These are phyloP conservation scores for Eutrema japonicum DNA, from an alignment of 345 rosid species.

Conservation along the genomic window DNA sequence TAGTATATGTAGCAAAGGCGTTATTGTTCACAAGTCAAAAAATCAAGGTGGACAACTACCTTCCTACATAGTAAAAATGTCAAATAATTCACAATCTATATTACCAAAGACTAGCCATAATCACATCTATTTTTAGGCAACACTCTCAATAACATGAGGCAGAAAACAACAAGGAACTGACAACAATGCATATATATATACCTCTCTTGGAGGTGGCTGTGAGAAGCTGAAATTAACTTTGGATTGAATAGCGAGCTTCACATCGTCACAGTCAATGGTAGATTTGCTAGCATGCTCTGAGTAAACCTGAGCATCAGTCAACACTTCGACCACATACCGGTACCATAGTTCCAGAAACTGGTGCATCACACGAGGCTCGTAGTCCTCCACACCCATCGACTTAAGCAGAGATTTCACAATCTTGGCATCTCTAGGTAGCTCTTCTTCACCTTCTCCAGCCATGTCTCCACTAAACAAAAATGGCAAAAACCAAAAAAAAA, in stretches of 20 bases:
- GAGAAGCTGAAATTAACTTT: conserved; percentile 92
- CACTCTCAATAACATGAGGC: neutral
- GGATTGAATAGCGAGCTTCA: conserved; percentile 88
- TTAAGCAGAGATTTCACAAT: conserved; percentile 77
- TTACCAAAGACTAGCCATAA: neutral
- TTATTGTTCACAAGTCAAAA: neutral
- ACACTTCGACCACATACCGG: conserved; percentile 78
- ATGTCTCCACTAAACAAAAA: conserved; percentile 35
- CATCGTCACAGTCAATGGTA: conserved; percentile 80
- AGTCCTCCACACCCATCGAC: conserved; percentile 92
- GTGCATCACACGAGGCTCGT: conserved; percentile 86
- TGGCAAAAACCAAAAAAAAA: neutral
- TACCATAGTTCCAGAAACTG: conserved; percentile 95
- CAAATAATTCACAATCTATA: neutral
- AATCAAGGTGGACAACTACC: neutral
- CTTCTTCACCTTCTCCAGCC: conserved; percentile 64
- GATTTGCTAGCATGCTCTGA: conserved; percentile 87
- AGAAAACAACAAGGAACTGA: neutral
- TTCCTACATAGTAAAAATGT: neutral
- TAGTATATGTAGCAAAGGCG: neutral
- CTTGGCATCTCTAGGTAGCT: conserved; percentile 87
- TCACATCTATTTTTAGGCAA: neutral
- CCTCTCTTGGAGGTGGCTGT: conserved; percentile 97
- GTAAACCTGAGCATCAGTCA: conserved; percentile 87
- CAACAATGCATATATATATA: conserved; percentile 20